Base-by-base conservation (phyloP, 306 rosid genomes). In the Fragaria ananassa region DNA sequence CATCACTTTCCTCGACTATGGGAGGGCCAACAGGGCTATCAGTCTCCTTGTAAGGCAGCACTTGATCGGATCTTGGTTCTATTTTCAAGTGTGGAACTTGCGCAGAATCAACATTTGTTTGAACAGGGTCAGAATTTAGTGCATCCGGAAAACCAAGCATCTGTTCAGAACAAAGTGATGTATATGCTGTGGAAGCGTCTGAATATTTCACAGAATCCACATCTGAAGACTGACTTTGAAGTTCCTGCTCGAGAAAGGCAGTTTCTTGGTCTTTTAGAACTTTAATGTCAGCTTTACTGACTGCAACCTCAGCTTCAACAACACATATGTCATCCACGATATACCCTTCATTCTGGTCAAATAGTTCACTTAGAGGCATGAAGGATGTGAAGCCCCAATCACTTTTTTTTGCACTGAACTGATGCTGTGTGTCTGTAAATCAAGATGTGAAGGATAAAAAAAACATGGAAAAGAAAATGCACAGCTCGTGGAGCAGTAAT, bases 361-460 rank as follows among this genome's bases (percentile, higher is more conserved):
- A 49, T 7, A 75, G 71, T 23, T 75, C 78, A 75, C 58, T 47
- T 2, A 75, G 78, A 75, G 78, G 71, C 71, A 75, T 61, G 61
- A 75, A 75, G 46, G 78, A 75, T 61, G 78, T 75, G 62, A 75
- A 75, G 37, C 61, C 78, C 78, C 78, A 45, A 19, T 63, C 71
- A n/a, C 78, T 75, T 64, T 75, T 64, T 5, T 41, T 61, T 19
- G 13, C 78, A 10, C 71, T 46, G 8, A 75, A 76, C 19, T 49
- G 58, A 25, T 65, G 72, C 29, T 63, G 44, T 50, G 79, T 65
- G 31, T 65, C 72, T 76, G 77, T 23, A 73, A 74, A 42, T 27
- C 68, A 15, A 74, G 45, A 58, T 58, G 42, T 8, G 6, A 25
- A 0, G 42, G 58, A 44, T 60, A 2, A 14, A 57, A 4, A 57